Conservation (phyloP, 805 yeast genomes). For the Candida schatavii region DNA sequence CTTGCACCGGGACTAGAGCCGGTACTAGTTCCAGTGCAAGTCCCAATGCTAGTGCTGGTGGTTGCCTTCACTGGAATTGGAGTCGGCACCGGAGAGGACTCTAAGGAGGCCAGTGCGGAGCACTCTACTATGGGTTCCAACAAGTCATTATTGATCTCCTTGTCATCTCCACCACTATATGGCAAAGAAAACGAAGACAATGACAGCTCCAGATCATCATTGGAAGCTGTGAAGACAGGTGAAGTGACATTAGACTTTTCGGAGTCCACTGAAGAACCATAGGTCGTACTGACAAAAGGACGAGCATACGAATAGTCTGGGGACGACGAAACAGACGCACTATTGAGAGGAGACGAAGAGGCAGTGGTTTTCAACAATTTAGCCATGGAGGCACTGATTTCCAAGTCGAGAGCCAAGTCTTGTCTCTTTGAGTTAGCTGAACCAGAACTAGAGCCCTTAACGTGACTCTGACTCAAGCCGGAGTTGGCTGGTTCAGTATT, state of each 20-base stretch:
- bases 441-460: conserved; percentile 3
- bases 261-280: conserved; percentile 42
- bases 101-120: conserved; percentile 16
- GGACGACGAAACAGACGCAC: conserved; percentile 3
- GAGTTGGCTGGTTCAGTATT: conserved; percentile 4
- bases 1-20: neutral
- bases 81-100: conserved; percentile 21
- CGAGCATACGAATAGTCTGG: conserved; percentile 2
- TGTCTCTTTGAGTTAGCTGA: conserved; percentile 5
- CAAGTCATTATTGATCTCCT: conserved; percentile 7
- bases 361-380: conserved; percentile 20
- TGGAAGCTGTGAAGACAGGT: conserved; percentile 7
- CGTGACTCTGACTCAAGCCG: too few species aligned
- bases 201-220: conserved; percentile 5
- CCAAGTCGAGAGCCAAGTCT: conserved; percentile 31
- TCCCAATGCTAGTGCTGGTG: neutral
- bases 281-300: conserved; percentile 5
- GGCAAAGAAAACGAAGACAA: conserved; percentile 5
- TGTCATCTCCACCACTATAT: conserved; percentile 2
- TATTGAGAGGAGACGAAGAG: neutral
- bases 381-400: conserved; percentile 48
- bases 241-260: conserved; percentile 27
- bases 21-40: too few species aligned
- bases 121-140: conserved; percentile 33
- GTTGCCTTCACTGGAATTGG: neutral